Base-by-base conservation (phyloP, 805 yeast species). In the Lipomyces spencermartinsiae region DNA sequence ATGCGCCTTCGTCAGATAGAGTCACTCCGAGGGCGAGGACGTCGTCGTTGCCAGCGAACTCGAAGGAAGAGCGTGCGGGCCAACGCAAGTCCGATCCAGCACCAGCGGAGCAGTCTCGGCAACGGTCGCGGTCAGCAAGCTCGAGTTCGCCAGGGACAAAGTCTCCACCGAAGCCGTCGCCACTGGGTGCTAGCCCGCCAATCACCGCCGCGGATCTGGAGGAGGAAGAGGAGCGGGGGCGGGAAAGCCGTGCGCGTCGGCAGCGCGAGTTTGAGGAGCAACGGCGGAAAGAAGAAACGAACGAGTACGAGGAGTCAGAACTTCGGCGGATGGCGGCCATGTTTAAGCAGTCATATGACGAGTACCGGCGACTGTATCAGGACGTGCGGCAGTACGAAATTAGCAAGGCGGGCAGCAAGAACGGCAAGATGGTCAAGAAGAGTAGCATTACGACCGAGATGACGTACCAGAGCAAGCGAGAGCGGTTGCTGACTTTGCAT, bases 101-200 rank as follows among this genome's bases (percentile, higher is more conserved):
- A 19, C 16, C 60, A 12, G 37, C 19, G 49, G 34, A 22, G 29
- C 14, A 14, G 35, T 25, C 59, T n/a, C 5, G 19, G 35, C 35
- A 12, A 14, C 39, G 62, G 29, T 53, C 60, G 6, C 46, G 61
- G 10, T 35, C 59, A 4, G 9, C 53, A 53, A 54, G 51, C 29
- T 31, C 58, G 34, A 54, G 46, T 10, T 51, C 58, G 31, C 59
- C 66, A 2, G 59, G 63, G 8, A 34, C 65, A 10, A 68, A 61
- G 34, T 65, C 71, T 25, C 72, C 72, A 4, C 54, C 68, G 31
- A 70, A 69, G 43, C 71, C 67, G 29, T 69, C 72, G 8, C 72
- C 72, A n/a, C 62, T 69, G 12, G 72, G 72, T 19, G 68, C 72
- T 2, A 49, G 64, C 16, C 71, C 72, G 46, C 71, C 71, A 12